A percentile compares a stretch with the other conserved stretches of the same genome.
These are phyloP conservation scores for Yarrowia keelungensis DNA, from an alignment of 805 yeast genomes.

Conservation along the genomic window DNA sequence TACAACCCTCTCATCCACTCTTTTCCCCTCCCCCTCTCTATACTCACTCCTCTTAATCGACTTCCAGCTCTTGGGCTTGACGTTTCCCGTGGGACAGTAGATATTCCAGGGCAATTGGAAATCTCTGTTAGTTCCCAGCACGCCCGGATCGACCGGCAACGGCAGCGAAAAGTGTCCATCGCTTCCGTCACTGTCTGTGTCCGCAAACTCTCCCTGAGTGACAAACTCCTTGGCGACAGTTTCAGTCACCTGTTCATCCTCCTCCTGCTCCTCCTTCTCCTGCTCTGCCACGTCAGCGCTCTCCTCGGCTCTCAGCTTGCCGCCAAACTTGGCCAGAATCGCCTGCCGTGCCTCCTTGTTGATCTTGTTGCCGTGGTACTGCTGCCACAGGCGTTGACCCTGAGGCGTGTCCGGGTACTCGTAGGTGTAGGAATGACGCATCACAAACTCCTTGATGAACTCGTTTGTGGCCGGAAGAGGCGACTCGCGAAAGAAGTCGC, in stretches of 20 bases:
- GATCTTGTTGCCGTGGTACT: slow-evolving; percentile 31
- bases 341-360: slow-evolving; percentile 25
- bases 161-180: slow-evolving; percentile 39
- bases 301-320: neutral
- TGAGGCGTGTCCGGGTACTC: slow-evolving; percentile 33
- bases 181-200: slow-evolving; percentile 8
- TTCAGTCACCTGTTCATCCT: neutral
- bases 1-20: neutral
- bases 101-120: slow-evolving; percentile 51
- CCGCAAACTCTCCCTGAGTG: slow-evolving; percentile 29
- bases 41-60: slow-evolving; percentile 46
- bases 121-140: slow-evolving; percentile 40
- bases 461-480: slow-evolving; percentile 9
- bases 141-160: slow-evolving; percentile 31
- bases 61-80: slow-evolving; percentile 49
- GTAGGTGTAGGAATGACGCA: slow-evolving; percentile 31
- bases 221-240: slow-evolving; percentile 14
- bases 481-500: slow-evolving; percentile 19
- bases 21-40: neutral
- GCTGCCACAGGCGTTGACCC: slow-evolving; percentile 30
- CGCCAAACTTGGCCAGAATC: slow-evolving; percentile 28
- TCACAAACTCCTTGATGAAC: slow-evolving; percentile 25
- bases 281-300: too few relatives aligned
- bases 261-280: neutral
- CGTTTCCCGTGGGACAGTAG: slow-evolving; percentile 49